Base-by-base conservation (phyloP, 179 eudicot species). In the Spinacia oleracea region DNA sequence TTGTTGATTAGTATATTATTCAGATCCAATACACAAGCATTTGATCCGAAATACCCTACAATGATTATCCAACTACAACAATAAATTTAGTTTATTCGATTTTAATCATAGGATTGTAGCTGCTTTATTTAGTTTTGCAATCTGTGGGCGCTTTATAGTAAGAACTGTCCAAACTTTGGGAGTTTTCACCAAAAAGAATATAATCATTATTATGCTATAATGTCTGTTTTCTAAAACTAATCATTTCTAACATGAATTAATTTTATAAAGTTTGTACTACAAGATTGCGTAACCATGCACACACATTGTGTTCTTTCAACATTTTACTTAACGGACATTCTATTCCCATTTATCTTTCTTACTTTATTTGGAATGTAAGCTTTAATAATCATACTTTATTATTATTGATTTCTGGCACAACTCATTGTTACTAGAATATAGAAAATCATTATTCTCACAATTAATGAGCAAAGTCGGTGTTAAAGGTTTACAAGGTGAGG, bases 131-230 rank as follows among this genome's bases (percentile, higher is more conserved):
- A 35, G 35, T n/a, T n/a, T n/a, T n/a, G n/a, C 81, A 78, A 72
- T 73, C 81, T 73, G 81, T 79, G 81, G 81, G 81, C 77, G 73
- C 72, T 50, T 35, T n/a, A 29, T 51, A 31, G 62, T 21, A 51
- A 18, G 9, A 72, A 72, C 63, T 20, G 75, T 51, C 62, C 75
- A 51, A 71, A 45, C 9, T 60, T 48, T 46, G 42, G 59, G 15
- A 15, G 59, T 6, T 18, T 11, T 42, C 12, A 40, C 10, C 21
- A 38, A 21, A 8, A 2, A 16, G 34, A n/a, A n/a, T 20, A 15
- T 15, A 18, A 55, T 16, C 31, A 58, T 14, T 20, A 58, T n/a
- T n/a, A 58, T 21, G 3, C 23, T 18, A 18, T 58, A 10, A n/a
- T 7, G 8, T 9, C n/a, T 21, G 10, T n/a, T 58, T 58, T 9